Percentiles rank a stretch among this genome's conserved stretches.
Evolutionary conservation across 352 stramenopile species (phyloP).

Genomic region (Globisporangium alternatum): DNA sequence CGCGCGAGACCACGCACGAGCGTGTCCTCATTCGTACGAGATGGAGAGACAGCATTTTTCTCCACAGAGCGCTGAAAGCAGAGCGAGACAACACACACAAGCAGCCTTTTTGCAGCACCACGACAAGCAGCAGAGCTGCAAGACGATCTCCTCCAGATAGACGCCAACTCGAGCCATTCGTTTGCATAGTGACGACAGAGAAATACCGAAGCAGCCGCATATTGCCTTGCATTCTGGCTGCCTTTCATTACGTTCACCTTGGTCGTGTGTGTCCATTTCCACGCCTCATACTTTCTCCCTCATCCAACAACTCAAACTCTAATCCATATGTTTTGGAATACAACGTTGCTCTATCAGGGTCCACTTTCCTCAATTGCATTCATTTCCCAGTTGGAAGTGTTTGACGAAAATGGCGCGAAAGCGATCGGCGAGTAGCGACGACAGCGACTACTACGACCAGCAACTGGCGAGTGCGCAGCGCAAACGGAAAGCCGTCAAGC

Average conservation of each 20-base stretch:
- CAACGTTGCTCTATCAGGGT: neutral
- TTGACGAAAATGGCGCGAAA: conserved; percentile 50
- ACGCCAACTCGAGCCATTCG: neutral
- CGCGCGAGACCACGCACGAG: neutral
- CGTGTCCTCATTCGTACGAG: neutral
- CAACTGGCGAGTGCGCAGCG: conserved; percentile 6
- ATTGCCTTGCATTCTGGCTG: neutral
- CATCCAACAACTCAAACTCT: neutral
- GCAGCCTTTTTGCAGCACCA: neutral
- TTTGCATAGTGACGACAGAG: neutral
- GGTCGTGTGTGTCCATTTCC: neutral
- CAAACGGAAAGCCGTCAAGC: neutral
- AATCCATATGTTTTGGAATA: neutral
- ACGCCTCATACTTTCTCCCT: neutral
- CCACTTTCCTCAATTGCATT: neutral
- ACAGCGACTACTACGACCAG: conserved; percentile 15
- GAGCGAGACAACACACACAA: neutral
- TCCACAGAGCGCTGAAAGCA: neutral
- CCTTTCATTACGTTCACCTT: neutral
- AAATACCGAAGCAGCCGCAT: neutral
- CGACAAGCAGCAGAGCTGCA: neutral
- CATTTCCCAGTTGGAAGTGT: neutral
- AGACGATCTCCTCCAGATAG: neutral
- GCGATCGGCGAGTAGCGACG: conserved; percentile 25
- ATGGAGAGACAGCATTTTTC: neutral